phyloP scores from a whole-genome alignment of 179 eudicot species.

The Silene coronaria region DNA sequence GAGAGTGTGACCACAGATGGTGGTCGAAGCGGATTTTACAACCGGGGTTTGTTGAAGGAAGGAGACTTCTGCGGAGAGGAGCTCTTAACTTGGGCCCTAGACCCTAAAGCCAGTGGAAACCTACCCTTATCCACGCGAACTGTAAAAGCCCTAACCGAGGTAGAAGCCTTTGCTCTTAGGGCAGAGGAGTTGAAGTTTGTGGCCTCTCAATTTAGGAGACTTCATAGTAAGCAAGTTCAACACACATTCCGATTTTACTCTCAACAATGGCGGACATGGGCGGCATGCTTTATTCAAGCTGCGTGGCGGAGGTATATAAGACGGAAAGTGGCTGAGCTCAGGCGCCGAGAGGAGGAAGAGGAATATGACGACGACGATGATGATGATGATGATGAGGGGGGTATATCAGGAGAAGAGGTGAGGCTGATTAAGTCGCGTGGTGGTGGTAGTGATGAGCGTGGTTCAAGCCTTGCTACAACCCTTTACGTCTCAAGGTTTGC shows the following conservation, averaged over 20 bases:
- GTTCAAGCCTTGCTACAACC: conserved; percentile 39
- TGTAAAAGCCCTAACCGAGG: conserved; percentile 47
- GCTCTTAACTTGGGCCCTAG: conserved; percentile 54
- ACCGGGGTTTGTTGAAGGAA: conserved; percentile 45
- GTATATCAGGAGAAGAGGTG: conserved; percentile 1
- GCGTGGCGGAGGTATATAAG: conserved; percentile 60
- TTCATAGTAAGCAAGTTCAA: conserved; percentile 53
- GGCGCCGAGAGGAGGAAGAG: conserved; percentile 28
- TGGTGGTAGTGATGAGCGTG: conserved; percentile 1
- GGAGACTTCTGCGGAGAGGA: conserved; percentile 57
- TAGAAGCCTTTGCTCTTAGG: conserved; percentile 45
- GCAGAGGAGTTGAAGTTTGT: conserved; percentile 50
- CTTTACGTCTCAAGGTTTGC: conserved; percentile 55
- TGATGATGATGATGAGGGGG: conserved; percentile 16
- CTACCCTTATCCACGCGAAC: conserved; percentile 48
- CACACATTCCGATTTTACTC: conserved; percentile 55
- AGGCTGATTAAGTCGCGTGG: conserved; percentile 16
- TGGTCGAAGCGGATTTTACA: conserved; percentile 51
- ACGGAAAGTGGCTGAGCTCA: conserved; percentile 44
- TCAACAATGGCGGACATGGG: conserved; percentile 83
- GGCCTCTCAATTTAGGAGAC: conserved; percentile 46
- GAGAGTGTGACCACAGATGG: conserved; percentile 64
- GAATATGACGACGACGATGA: conserved; percentile 22
- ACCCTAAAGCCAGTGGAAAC: conserved; percentile 43
- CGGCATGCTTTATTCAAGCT: conserved; percentile 63